These are phyloP conservation scores for Phaeotremella fagi DNA, from an alignment of 768 basidiomycete genomes.

Conservation along the genomic window DNA sequence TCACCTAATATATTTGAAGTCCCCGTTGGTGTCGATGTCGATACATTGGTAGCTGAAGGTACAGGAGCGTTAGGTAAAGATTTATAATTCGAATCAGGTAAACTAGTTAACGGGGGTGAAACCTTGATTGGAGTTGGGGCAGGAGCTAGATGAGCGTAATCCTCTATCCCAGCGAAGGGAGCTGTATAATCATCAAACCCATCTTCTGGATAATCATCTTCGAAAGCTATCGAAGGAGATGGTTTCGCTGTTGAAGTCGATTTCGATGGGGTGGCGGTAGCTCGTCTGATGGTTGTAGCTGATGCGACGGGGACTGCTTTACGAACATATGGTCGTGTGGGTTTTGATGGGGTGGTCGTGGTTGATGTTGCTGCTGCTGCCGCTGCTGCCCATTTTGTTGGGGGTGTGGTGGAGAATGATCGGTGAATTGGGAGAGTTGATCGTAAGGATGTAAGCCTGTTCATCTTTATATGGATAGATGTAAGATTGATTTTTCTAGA, in stretches of 20 bases:
- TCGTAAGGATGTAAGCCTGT: neutral
- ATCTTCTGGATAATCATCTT: slow-evolving; percentile 3
- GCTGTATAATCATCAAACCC: slow-evolving; percentile 10
- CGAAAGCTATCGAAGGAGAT: slow-evolving; percentile 4
- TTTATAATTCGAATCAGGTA: slow-evolving; percentile 12
- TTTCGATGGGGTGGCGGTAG: slow-evolving; percentile 1
- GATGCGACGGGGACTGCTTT: too few species aligned
- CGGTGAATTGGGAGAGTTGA: neutral
- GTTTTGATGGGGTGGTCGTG: too few species aligned
- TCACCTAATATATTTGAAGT: slow-evolving; percentile 7
- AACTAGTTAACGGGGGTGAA: slow-evolving; percentile 20
- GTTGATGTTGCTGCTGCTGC: neutral
- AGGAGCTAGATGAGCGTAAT: slow-evolving; percentile 19
- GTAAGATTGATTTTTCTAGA: neutral
- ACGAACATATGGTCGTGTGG: slow-evolving; percentile 7
- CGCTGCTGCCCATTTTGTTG: slow-evolving; percentile 3
- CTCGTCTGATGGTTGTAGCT: too few species aligned
- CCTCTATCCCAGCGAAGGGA: slow-evolving; percentile 17
- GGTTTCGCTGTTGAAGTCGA: neutral
- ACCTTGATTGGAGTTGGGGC: neutral
- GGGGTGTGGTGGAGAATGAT: neutral
- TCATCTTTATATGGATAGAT: neutral
- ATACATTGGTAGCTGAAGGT: too few species aligned
- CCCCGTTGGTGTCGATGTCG: too few species aligned
- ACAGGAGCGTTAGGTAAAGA: slow-evolving; percentile 6